Base-by-base conservation (phyloP, 371 early-diverging fungal genomes). In the Mucor piriformis region DNA sequence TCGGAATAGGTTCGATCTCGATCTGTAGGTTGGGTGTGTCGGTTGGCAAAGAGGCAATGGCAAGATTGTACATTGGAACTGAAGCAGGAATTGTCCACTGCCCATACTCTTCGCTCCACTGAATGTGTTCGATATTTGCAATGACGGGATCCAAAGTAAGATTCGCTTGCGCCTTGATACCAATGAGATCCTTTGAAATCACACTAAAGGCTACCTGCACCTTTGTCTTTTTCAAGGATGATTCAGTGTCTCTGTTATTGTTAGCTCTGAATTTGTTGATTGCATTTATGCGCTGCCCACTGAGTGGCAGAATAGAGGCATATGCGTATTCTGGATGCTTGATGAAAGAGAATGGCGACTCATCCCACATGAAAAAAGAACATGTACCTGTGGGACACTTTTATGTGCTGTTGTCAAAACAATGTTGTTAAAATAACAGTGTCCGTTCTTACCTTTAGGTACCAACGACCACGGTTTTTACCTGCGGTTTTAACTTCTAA, bases 351-450 rank as follows among this genome's bases (percentile, higher is more conserved):
- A 40, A 40, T 3, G 61, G 65, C 5, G 77, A 73, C n/a, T 56
- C 57, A 24, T 78, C 76, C 79, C 79, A 78, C 16, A 40, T 48
- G 44, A 74, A 78, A 42, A 48, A 73, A 0, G 37, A 43, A 37
- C 79, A 78, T 13, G 21, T 6, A 7, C 54, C 44, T n/a, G 59
- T 37, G 44, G 67, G 38, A 35, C 79, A 78, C 79, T 78, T 29
- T 29, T 29, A 29, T 4, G 29, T 29, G 4, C 6, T 4, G 29
- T 20, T 46, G 46, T 46, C 47, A 47, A 32, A 18, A 29, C 1
- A 1, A n/a, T 3, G 20, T 5, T 21, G 21, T 29, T 21, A 6
- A 37, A 21, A 5, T 24, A 21, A 8, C 21, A 18, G 33, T 46
- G n/a, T 33, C 52, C 12, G 33, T 21, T 2, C 38, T n/a, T 68